These are phyloP conservation scores for Ettlia oleoabundans DNA, from an alignment of 139 green algal species.

Conservation along the genomic window DNA sequence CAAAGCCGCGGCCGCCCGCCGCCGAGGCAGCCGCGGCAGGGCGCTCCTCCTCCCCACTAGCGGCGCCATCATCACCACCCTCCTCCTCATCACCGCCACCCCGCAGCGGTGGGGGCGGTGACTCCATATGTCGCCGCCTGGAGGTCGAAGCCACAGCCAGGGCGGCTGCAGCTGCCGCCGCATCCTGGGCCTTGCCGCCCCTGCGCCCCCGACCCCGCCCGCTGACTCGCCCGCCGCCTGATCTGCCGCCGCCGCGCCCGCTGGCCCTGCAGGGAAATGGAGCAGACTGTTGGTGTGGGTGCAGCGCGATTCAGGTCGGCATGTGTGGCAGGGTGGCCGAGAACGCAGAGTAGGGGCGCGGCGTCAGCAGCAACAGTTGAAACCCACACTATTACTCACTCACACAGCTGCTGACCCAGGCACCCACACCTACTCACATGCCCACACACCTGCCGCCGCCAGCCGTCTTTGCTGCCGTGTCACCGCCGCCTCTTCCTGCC, in stretches of 20 bases:
- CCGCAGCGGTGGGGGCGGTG: not conserved
- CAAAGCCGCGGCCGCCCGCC: no score
- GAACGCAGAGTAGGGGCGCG: not conserved
- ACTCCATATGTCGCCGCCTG: slow-evolving; percentile 5
- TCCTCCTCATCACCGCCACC: not conserved
- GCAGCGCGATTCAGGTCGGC: no score
- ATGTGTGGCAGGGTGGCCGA: not conserved
- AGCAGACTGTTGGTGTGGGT: no score
- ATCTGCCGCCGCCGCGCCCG: slow-evolving; percentile 20
- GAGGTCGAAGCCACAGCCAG: slow-evolving; percentile 9
- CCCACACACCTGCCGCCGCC: no score
- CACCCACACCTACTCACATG: no score
- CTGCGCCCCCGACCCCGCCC: slow-evolving; percentile 12
- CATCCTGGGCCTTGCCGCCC: slow-evolving; percentile 8
- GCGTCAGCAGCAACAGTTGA: not conserved
- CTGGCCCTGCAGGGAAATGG: slow-evolving; percentile 14
- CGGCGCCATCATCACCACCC: no score
- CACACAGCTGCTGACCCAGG: not conserved
- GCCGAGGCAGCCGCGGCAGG: no score
- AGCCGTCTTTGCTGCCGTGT: not conserved
- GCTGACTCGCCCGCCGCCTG: slow-evolving; percentile 10
- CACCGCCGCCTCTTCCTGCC: not conserved
- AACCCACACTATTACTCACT: not conserved
- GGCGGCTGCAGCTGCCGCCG: slow-evolving; percentile 12
- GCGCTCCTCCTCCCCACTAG: no score